Evolutionary conservation across 1,139 yeast species (phyloP), one percentile per base, ranked within the genome.

Genomic region (Suhomyces maxii): DNA sequence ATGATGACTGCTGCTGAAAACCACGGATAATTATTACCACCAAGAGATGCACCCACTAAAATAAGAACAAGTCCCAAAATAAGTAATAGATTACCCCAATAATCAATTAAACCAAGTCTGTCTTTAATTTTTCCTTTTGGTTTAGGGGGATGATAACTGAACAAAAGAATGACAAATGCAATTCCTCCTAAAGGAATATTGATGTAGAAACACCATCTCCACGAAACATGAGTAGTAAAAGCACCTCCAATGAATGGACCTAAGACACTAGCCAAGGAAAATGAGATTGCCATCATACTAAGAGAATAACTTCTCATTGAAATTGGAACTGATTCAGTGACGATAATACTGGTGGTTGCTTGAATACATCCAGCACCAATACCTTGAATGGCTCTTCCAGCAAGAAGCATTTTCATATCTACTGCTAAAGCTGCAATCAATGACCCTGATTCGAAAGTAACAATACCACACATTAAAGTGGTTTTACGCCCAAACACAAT

Each of bases 131-230:
- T 44, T 1, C 55, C 49, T 8, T 39, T 41, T 3, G 58, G 53
- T 36, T 40, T 46, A 1, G 64, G 64, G 0, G 63, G 63, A 26
- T 57, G 51, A 45, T 51, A 60, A 3, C 52, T 46, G 26, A 57
- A 46, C 4, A 51, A 12, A 8, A 61, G 47, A 31, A 55, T 40
- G 2, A 47, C 39, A 36, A 53, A 50, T 1, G 67, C 63, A 11
- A 55, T 32, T 6, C 56, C 63, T 0, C 67, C 67, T 31, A 60
- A 40, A 7, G 67, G 67, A 36, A 62, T 50, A 37, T 62, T 61
- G 49, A 62, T 55, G 47, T 60, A 62, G 53, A 61, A 62, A 38
- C 65, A 61, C 64, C 65, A 60, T 40, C 65, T 51, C 67, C 67
- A 62, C 7, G 57, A 43, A 1, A 55, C 65, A 23, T 55, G 52